Conservation (phyloP, 2,329 filamentous ascomycete species). For the Venturia asperata region DNA sequence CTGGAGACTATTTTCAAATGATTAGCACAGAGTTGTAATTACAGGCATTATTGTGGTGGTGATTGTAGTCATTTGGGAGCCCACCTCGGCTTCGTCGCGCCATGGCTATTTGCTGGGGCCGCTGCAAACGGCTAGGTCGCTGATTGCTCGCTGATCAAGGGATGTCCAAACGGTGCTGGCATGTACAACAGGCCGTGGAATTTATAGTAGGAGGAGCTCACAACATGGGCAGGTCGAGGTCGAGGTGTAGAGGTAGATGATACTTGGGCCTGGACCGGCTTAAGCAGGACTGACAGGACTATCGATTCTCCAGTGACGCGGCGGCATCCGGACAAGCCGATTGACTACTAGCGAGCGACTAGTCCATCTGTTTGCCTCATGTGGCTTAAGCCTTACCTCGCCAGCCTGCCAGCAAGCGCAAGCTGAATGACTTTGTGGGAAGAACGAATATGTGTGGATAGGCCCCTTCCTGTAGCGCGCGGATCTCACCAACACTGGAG, state of each 20-base stretch:
- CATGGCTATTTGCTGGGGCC: not conserved
- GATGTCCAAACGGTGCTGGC: not conserved
- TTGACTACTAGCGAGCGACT: not conserved
- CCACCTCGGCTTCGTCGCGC: constrained; percentile 12
- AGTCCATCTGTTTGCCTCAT: not conserved
- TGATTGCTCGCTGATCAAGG: not conserved
- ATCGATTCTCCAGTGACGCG: not conserved
- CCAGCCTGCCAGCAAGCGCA: not conserved
- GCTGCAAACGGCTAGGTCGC: not conserved
- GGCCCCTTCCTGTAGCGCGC: not conserved
- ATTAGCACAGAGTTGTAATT: not conserved
- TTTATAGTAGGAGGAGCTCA: not conserved
- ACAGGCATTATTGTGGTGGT: constrained; percentile 7
- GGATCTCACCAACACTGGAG: not conserved
- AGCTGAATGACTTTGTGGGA: not conserved
- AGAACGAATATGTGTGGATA: too few species aligned
- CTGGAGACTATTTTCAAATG: constrained; percentile 1
- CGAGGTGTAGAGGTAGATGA: not conserved
- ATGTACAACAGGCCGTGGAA: not conserved
- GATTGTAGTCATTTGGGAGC: not conserved
- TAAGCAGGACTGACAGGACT: not conserved
- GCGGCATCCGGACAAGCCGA: not conserved
- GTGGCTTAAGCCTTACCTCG: not conserved
- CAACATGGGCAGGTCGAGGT: not conserved
- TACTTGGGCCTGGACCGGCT: not conserved